Base-by-base conservation (phyloP, 2,329 filamentous ascomycete species). In the Mariannaea elegans region DNA sequence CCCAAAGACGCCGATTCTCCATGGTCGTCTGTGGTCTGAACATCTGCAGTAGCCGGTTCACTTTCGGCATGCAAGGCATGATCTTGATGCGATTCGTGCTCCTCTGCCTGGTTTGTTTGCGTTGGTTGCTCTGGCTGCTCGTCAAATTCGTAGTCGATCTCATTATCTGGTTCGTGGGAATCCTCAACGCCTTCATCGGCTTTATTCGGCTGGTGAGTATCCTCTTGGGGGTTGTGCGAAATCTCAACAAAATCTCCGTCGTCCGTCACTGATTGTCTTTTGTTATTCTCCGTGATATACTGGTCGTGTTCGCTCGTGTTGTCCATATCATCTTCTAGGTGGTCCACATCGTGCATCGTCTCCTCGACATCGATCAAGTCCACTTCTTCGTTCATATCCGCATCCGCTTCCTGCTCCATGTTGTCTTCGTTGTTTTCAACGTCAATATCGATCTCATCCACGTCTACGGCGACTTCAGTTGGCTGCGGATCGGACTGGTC, bases 121-220 rank as follows among this genome's bases (percentile, higher is more conserved):
- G 70, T 69, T 2, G 59, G 56, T 36, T 36, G 56, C 29, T 70
- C 70, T 2, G 59, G 56, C 19, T 62, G 51, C 18, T 70, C 70
- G 18, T 69, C 70, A 32, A 68, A 39, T 46, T 73, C 71, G 46
- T 74, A 74, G 51, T 74, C 70, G 47, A 73, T 73, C 62, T 73
- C 73, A 38, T 74, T 65, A 32, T 62, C 38, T 34, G 61, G 64
- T 45, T 44, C 50, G 34, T 62, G 46, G 23, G 60, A 62, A 34
- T 66, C 59, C 27, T 66, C 46, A 12, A 52, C 50, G 12, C n/a
- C 44, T 4, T 34, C 16, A 16, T 63, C 29, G 21, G 14, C 36
- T 32, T 62, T 31, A n/a, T 46, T 14, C 10, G 21, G 16, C 13
- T 38, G n/a, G 8, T 21, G 41, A 7, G 12, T 31, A 27, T 10